These are phyloP conservation scores for Penium margaritaceum DNA, from an alignment of 139 green algal species.

Conservation along the genomic window DNA sequence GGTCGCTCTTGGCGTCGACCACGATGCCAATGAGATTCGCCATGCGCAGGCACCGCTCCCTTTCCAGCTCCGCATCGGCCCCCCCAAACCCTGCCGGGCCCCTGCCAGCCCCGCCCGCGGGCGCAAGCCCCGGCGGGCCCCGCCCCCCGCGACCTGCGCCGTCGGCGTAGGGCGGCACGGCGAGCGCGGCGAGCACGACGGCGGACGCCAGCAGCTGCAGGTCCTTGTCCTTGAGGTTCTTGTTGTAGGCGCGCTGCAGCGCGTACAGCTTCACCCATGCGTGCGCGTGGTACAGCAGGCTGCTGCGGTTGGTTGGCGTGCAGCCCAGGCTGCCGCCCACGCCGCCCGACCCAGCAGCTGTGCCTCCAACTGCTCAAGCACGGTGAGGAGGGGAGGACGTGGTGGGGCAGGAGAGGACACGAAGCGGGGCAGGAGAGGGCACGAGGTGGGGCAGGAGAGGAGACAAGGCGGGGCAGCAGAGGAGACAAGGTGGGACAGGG, in stretches of 20 bases:
- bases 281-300: conserved; percentile 87
- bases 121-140: too few relatives aligned
- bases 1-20: conserved; percentile 53
- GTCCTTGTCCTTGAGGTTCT: conserved; percentile 68
- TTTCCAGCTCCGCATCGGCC: too few relatives aligned
- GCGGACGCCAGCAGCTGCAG: conserved; percentile 65
- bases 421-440: too few relatives aligned
- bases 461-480: too few relatives aligned
- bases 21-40: conserved; percentile 85
- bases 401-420: too few relatives aligned
- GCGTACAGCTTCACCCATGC: conserved; percentile 91
- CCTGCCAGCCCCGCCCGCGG: conserved; percentile 56
- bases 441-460: too few relatives aligned
- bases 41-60: too few relatives aligned
- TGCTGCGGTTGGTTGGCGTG: conserved; percentile 4
- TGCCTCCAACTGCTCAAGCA: too few relatives aligned
- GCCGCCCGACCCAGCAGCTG: neutral
- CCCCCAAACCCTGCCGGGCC: conserved; percentile 72
- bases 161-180: conserved; percentile 80
- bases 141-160: conserved; percentile 10
- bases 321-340: neutral
- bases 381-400: too few relatives aligned
- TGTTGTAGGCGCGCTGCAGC: conserved; percentile 75
- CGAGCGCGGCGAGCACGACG: conserved; percentile 84
- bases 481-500: too few relatives aligned